Base-by-base conservation (phyloP, 208 protist species). In the Trypanosoma vivax region DNA sequence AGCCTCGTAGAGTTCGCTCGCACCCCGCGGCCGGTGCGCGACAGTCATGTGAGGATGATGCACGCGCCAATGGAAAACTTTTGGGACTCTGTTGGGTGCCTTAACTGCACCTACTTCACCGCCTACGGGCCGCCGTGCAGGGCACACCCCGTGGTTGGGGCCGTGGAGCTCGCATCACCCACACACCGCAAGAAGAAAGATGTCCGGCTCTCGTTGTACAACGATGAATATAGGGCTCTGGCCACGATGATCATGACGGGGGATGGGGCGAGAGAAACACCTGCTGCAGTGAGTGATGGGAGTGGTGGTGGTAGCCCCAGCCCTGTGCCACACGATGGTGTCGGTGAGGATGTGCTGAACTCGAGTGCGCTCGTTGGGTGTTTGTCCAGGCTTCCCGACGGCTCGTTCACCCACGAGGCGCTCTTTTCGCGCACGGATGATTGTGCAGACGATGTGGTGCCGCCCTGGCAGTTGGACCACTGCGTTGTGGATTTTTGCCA, bases 61-160 rank as follows among this genome's bases (percentile, higher is more conserved):
- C 60, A 70, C 43, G 60, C 75, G 0, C 87, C 87, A 11, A 73
- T 70, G 66, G 43, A 43, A 29, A 33, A 88, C 56, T 86, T 94
- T 57, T 94, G 87, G 83, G 30, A 65, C 0, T 28, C 59, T 0
- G 71, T 94, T 3, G 87, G 87, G 23, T 60, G 51, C 31, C 66
- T 90, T 30, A 90, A 88, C 55, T 78, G 60, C 39, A 73, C 83
- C 47, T 91, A 88, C 68, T 68, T 54, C 56, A 88, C 83, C 9
- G 29, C 37, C 0, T 74, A 89, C 53, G 19, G 11, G 13, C 60
- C 61, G 29, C 33, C 45, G 11, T 41, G 16, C 38, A 18, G 10
- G 0, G 25, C 35, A 54, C 81, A 90, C 35, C 86, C 82, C 0
- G 51, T 68, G 10, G 73, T 79, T 57, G 82, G 77, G 0, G 82